A percentile compares a stretch with the other conserved stretches of the same genome.
Evolutionary conservation across 2,329 filamentous ascomycete genomes (phyloP).

Genomic region (Uncinocarpus reesii): DNA sequence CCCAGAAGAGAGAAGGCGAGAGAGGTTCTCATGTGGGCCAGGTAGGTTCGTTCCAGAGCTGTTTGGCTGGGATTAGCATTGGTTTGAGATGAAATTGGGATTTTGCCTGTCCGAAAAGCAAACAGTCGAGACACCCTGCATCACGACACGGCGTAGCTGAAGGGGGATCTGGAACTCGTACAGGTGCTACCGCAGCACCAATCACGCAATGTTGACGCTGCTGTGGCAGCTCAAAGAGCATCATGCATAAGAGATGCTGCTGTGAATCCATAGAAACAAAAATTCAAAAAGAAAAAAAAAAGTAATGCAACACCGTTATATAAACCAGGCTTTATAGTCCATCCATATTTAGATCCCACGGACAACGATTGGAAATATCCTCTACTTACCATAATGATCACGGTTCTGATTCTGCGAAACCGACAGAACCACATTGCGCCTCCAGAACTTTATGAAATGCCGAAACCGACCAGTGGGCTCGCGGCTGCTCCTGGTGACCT

Average conservation of each 20-base stretch:
- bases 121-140: neutral
- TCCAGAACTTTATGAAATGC: conserved; percentile 71
- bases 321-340: neutral
- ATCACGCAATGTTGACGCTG: neutral
- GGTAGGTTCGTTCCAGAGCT: conserved; percentile 66
- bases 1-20: conserved; percentile 58
- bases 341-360: neutral
- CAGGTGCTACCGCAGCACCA: neutral
- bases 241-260: neutral
- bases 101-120: neutral
- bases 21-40: conserved; percentile 62
- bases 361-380: neutral
- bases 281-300: neutral
- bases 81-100: neutral
- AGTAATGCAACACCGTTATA: neutral
- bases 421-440: conserved; percentile 42
- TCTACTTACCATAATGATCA: conserved; percentile 32
- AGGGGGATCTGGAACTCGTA: neutral
- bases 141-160: neutral
- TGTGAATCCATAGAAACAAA: neutral
- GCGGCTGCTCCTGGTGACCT: conserved; percentile 5
- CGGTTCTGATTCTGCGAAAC: conserved; percentile 34
- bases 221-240: neutral
- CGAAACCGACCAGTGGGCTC: conserved; percentile 43
- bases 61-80: neutral